phyloP scores from a whole-genome alignment of 495 filamentous ascomycete species.

The Aspergillus sparsus region DNA sequence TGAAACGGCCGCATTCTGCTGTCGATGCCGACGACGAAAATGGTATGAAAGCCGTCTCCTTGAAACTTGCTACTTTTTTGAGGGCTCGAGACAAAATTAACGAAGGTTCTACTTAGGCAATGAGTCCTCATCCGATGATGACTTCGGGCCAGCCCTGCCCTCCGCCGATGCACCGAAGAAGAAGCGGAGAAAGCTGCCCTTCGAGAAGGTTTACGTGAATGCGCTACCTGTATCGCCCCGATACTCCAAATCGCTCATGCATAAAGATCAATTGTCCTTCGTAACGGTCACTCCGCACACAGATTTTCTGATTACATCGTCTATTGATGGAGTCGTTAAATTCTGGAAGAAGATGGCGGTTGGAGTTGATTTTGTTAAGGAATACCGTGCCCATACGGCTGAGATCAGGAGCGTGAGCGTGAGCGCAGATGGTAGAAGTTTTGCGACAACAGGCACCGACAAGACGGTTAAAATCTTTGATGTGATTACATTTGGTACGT shows the following conservation, averaged over 20 bases:
- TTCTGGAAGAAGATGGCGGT: conserved; percentile 97
- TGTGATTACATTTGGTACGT: conserved; percentile 81
- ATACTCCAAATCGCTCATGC: conserved; percentile 98
- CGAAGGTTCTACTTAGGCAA: conserved; percentile 29
- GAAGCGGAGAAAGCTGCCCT: conserved; percentile 84
- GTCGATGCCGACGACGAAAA: conserved; percentile 37
- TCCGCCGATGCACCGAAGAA: conserved; percentile 76
- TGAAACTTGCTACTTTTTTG: no score
- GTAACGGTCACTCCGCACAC: conserved; percentile 83
- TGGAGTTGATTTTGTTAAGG: conserved; percentile 96
- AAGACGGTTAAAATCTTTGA: conserved; percentile 95
- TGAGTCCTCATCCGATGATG: conserved; percentile 84
- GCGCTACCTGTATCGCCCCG: conserved; percentile 79
- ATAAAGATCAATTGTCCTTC: conserved; percentile 89
- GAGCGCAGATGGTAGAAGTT: conserved; percentile 89
- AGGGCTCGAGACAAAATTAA: conserved; percentile 9
- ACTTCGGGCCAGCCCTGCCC: conserved; percentile 88
- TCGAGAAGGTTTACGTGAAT: conserved; percentile 91
- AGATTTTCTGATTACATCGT: conserved; percentile 93
- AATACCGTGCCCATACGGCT: conserved; percentile 86
- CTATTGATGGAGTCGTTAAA: conserved; percentile 90
- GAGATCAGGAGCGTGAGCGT: conserved; percentile 81
- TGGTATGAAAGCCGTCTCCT: conserved; percentile 25
- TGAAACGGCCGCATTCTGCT: conserved; percentile 44
- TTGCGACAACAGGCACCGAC: conserved; percentile 84